These are phyloP conservation scores for Tulasnella sp. DNA, from an alignment of 768 basidiomycete genomes.

Conservation along the genomic window DNA sequence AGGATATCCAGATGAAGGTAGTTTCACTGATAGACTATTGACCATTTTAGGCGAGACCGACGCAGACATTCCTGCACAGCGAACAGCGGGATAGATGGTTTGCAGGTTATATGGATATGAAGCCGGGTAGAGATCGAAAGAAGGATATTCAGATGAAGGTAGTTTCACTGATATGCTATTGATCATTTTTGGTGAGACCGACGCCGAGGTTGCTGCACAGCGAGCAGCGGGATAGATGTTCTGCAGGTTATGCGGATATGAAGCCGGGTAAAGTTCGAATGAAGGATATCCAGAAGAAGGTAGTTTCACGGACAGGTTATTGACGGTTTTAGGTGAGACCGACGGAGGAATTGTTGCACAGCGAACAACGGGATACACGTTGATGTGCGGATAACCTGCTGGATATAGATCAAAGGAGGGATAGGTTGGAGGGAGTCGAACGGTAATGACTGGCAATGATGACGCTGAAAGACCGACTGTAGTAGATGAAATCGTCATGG, in stretches of 20 bases:
- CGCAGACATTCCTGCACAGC: not conserved
- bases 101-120: constrained; percentile 11
- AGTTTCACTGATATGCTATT: not conserved
- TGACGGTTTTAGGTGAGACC: not conserved
- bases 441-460: not conserved
- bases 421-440: not conserved
- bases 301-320: not conserved
- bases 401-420: constrained; percentile 15
- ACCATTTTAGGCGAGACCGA: not conserved
- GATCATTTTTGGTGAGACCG: not conserved
- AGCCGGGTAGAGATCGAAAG: constrained; percentile 13
- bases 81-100: constrained; percentile 13
- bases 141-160: constrained; percentile 6
- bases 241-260: constrained; percentile 14
- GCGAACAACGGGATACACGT: constrained; percentile 7
- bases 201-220: not conserved
- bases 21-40: not conserved
- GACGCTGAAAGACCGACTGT: not conserved
- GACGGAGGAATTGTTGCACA: not conserved
- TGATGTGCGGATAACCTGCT: constrained; percentile 2
- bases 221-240: constrained; percentile 12
- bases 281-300: constrained; percentile 7
- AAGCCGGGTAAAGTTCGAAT: constrained; percentile 16
- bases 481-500: not conserved
- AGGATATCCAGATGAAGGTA: constrained; percentile 3